Evolutionary conservation across 768 basidiomycete genomes (phyloP).

Genomic region (Vararia minispora): DNA sequence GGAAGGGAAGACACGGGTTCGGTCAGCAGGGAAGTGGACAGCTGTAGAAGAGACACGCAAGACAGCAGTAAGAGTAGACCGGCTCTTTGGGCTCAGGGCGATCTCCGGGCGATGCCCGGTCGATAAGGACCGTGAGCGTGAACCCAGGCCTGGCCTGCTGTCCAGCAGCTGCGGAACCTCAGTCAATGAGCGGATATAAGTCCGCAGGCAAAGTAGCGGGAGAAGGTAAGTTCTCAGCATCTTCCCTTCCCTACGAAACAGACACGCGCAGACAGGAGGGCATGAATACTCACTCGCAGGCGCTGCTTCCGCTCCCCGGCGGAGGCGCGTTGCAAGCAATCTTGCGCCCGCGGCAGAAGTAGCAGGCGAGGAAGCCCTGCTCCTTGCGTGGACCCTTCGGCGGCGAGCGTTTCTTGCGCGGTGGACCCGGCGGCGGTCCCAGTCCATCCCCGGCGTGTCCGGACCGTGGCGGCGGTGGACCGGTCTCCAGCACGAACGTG

Average conservation of each 20-base stretch:
- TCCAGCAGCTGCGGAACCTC: neutral
- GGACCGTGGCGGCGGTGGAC: no score
- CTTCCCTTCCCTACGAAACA: neutral
- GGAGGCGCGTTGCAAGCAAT: slow-evolving; percentile 26
- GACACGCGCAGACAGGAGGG: neutral
- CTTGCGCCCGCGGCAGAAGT: slow-evolving; percentile 29
- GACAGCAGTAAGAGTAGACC: slow-evolving; percentile 3
- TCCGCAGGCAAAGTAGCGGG: neutral
- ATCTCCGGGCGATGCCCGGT: neutral
- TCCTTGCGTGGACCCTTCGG: no score
- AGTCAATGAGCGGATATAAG: slow-evolving; percentile 2
- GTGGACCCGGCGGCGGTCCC: slow-evolving; percentile 11
- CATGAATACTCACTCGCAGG: slow-evolving; percentile 23
- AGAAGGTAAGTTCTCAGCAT: neutral
- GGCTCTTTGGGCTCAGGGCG: neutral
- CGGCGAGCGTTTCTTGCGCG: no score
- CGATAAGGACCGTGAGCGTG: neutral
- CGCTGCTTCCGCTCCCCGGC: slow-evolving; percentile 20
- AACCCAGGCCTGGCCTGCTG: neutral
- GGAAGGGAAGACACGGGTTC: slow-evolving; percentile 7
- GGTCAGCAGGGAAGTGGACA: slow-evolving; percentile 3
- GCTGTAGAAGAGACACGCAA: slow-evolving; percentile 3
- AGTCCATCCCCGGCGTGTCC: no score
- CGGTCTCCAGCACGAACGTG: no score
- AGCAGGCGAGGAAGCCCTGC: slow-evolving; percentile 27